Evolutionary conservation across 1,284 basidiomycete genomes (phyloP).

Genomic region (Ganoderma lingzhi): DNA sequence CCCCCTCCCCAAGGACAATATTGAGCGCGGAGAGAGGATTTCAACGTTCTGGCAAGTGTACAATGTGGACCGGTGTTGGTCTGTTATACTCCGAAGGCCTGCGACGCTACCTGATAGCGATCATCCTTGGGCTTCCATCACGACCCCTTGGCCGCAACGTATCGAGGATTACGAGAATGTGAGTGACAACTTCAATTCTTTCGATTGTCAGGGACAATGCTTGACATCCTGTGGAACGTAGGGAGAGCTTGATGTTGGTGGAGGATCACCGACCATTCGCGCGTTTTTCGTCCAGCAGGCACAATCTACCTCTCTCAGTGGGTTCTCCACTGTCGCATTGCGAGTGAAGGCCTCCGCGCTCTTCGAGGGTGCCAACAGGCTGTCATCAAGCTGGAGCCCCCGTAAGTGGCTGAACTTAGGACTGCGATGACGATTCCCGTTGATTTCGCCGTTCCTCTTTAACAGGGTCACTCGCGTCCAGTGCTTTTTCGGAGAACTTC

Average conservation of each 20-base stretch:
- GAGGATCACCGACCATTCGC: conserved; percentile 63
- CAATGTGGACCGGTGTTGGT: conserved; percentile 52
- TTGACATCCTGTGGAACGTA: conserved; percentile 37
- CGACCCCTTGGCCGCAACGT: conserved; percentile 51
- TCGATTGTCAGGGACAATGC: neutral
- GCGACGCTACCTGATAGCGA: conserved; percentile 49
- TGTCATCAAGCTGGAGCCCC: conserved; percentile 66
- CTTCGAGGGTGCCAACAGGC: conserved; percentile 68
- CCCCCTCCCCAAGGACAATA: conserved; percentile 62
- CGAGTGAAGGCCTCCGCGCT: conserved; percentile 80
- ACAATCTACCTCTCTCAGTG: conserved; percentile 54
- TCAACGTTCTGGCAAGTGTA: conserved; percentile 54
- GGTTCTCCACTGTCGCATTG: conserved; percentile 68
- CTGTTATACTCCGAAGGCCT: conserved; percentile 49
- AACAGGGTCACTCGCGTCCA: conserved; percentile 48
- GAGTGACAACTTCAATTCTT: conserved; percentile 11
- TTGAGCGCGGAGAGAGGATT: conserved; percentile 52
- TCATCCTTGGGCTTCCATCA: conserved; percentile 46
- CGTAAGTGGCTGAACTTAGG: conserved; percentile 49
- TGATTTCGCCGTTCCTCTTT: neutral
- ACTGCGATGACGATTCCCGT: neutral
- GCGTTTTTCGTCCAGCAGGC: conserved; percentile 64
- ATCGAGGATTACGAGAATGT: conserved; percentile 43
- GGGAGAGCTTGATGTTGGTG: conserved; percentile 62
- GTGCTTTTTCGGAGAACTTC: conserved; percentile 62